These are phyloP conservation scores for Diaporthe velutina DNA, from an alignment of 2,329 filamentous ascomycete genomes.

Conservation along the genomic window DNA sequence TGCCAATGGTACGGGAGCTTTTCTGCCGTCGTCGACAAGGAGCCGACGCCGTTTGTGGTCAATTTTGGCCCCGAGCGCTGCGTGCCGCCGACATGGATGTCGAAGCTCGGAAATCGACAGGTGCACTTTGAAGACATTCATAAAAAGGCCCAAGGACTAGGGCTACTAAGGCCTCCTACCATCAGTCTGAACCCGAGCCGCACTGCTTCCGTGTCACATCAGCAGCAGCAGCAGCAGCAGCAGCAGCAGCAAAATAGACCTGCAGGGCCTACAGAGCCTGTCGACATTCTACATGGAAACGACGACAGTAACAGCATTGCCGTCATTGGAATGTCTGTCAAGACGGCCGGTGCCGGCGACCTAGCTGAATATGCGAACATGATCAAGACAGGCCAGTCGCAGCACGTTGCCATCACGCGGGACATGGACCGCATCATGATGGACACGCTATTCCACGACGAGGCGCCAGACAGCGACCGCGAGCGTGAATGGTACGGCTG, in stretches of 20 bases:
- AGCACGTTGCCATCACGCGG: neutral
- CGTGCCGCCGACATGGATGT: conserved; percentile 49
- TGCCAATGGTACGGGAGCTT: conserved; percentile 52
- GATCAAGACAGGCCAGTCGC: conserved; percentile 32
- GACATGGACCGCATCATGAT: neutral
- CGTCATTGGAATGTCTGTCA: conserved; percentile 52
- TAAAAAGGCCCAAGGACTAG: no score
- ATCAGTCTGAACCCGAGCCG: no score
- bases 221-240: no score
- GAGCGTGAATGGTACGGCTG: conserved; percentile 40
- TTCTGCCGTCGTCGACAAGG: neutral
- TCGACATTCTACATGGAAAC: no score
- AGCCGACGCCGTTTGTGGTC: neutral
- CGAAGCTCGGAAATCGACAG: conserved; percentile 42
- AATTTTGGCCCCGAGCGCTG: conserved; percentile 53
- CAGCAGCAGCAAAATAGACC: no score
- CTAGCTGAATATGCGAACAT: conserved; percentile 40
- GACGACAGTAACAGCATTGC: conserved; percentile 47
- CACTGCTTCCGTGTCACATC: no score
- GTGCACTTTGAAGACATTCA: conserved; percentile 40
- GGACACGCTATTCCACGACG: neutral
- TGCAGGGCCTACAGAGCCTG: no score
- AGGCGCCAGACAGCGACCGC: neutral
- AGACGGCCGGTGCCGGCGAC: conserved; percentile 47
- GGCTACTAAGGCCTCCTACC: no score